Evolutionary conservation across 2,329 filamentous ascomycete species (phyloP), one percentile per base, ranked within the genome.

Genomic region (Thelonectria rubi): DNA sequence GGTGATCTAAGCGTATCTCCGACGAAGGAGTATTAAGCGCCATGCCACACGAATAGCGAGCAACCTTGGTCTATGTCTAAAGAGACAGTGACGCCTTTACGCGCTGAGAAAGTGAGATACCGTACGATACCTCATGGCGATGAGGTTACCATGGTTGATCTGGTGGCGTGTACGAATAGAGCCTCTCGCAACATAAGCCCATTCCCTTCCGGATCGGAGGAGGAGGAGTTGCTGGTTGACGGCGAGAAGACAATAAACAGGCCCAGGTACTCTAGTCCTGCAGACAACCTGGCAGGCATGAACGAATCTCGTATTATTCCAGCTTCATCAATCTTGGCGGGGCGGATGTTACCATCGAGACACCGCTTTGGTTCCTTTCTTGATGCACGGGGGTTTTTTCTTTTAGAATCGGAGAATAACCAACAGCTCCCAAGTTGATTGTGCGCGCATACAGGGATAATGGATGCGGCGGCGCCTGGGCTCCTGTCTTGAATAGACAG

Each of bases 1-100:
- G 21, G 21, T 46, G 53, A 42, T 59, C 45, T 48, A 42, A 18
- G 21, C 52, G 58, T 40, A 37, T 56, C n/a, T 46, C 30, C 12
- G 10, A 21, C 9, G 45, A 15, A 47, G 26, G 18, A 21, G 14
- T 9, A 52, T 59, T 69, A 69, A 69, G 66, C 66, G 66, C 66
- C 64, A 65, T 34, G 45, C 49, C 58, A 55, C 49, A 15, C 11
- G 34, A 37, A 15, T 14, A 37, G 34, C 34, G 3, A 37, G 9
- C 15, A 15, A 37, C 34, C 8, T 30, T 30, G 7, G 26, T 30
- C 26, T 9, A 30, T 30, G 26, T 30, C 26, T 9, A 9, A 9
- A 30, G 4, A 30, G 5, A 30, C 8, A 30, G 26, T 30, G 26
- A 30, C 4, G 26, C 15, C 34, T 37, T 7, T 37, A 37, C 6